A percentile compares a stretch with the other conserved stretches of the same genome.
phyloP scores from a whole-genome alignment of 192 early-diverging fungal genomes.

The Hyaloraphidium curvatum region DNA sequence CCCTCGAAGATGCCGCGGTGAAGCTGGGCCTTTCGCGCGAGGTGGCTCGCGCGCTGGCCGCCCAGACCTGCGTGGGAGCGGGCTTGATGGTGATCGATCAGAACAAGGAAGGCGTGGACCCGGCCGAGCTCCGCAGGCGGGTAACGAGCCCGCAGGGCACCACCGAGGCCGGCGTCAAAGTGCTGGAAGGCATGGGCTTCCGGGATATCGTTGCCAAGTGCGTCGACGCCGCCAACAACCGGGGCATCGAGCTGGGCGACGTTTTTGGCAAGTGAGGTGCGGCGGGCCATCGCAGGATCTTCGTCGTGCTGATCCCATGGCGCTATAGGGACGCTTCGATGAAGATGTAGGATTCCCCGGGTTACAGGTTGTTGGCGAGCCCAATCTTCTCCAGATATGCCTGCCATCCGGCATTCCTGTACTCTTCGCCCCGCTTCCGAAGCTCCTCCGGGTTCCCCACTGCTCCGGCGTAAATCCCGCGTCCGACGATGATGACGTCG shows the following conservation, averaged over 20 bases:
- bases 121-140: constrained; percentile 57
- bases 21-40: constrained; percentile 51
- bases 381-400: too few relatives aligned
- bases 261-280: constrained; percentile 27
- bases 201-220: constrained; percentile 28
- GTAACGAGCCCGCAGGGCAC: constrained; percentile 87
- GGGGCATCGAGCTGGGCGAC: constrained; percentile 49
- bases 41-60: constrained; percentile 55
- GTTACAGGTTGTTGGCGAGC: too few relatives aligned
- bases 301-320: too few relatives aligned
- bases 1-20: constrained; percentile 60
- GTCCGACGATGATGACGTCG: constrained; percentile 96
- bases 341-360: too few relatives aligned
- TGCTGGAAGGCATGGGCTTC: constrained; percentile 39
- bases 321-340: too few relatives aligned
- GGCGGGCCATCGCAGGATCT: too few relatives aligned
- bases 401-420: too few relatives aligned
- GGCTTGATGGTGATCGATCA: constrained; percentile 61
- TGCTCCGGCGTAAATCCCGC: constrained; percentile 69
- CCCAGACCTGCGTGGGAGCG: constrained; percentile 84
- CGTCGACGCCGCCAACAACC: constrained; percentile 44
- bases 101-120: constrained; percentile 26
- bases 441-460: background rate
- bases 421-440: too few relatives aligned
- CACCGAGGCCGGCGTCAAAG: constrained; percentile 72